These are phyloP conservation scores for Globisporangium echinulatum DNA, from an alignment of 352 stramenopile species.

Conservation along the genomic window DNA sequence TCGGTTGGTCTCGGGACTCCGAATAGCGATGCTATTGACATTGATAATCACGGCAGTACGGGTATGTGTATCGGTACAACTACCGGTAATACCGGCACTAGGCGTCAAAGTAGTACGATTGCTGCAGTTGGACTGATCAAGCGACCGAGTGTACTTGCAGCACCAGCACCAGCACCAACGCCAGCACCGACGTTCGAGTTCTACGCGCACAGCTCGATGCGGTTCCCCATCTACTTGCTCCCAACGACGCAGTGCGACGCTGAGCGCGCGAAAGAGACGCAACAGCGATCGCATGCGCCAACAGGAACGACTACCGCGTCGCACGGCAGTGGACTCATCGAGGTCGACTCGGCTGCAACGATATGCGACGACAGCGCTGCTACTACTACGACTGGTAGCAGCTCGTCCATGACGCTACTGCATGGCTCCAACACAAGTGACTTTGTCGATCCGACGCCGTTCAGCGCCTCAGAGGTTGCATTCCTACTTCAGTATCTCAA, in stretches of 20 bases:
- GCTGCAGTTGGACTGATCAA: background rate
- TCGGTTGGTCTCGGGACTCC: conserved; percentile 14
- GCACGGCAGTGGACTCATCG: conserved; percentile 29
- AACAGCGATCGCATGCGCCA: conserved; percentile 9
- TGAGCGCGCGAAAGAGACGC: conserved; percentile 27
- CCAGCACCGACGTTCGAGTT: conserved; percentile 17
- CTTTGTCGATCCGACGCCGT: conserved; percentile 1
- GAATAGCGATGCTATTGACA: background rate
- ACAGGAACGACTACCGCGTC: background rate
- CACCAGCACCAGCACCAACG: background rate
- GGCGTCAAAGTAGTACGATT: too few species aligned
- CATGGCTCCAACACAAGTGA: background rate
- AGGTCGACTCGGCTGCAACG: conserved; percentile 32
- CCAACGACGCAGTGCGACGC: conserved; percentile 32
- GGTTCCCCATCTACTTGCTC: conserved; percentile 59
- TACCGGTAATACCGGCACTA: too few species aligned
- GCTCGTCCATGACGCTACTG: conserved; percentile 1
- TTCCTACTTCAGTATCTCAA: conserved; percentile 86
- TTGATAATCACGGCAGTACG: background rate
- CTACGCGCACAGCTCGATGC: conserved; percentile 42
- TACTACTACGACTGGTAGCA: background rate
- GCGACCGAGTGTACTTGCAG: background rate
- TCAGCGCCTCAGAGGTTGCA: conserved; percentile 38
- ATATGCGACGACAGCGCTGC: conserved; percentile 9
- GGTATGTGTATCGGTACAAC: background rate